Evolutionary conservation across 768 basidiomycete species (phyloP), one percentile per base, ranked within the genome.

Genomic region (Boletus vinaceobasis): DNA sequence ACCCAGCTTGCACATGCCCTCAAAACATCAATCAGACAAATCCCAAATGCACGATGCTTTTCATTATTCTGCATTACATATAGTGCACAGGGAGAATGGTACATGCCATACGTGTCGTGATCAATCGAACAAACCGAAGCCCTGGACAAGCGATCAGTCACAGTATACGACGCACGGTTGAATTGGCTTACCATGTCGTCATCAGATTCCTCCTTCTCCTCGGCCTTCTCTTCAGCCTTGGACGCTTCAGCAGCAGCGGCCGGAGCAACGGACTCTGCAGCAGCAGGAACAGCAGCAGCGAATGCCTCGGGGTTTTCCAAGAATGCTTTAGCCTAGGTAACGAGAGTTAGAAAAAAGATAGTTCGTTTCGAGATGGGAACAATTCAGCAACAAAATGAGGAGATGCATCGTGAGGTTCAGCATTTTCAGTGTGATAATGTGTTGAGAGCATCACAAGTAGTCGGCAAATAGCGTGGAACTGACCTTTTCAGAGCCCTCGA

Each of bases 271-370:
- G 75, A 78, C 26, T 74, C 78, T 23, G 78, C 79, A 36, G 80
- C 83, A 51, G 78, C 79, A 48, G 90, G 79, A 50, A 87, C 87
- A 36, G 88, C 90, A 56, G 75, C 87, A 52, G 90, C 93, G 66
- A 96, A 99, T n/a, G 95, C 96, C 51, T 97, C 94, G 47, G 97
- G 96, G 83, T 98, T 97, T 70, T 87, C 97, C 65, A 98, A 86
- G 79, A 88, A 91, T 69, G 90, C 96, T 82, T 97, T 98, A 75
- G 89, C 84, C 93, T 95, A 62, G 33, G 63, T 45, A 43, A 39
- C 13, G 21, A 32, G 21, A 6, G 36, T 69, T 11, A 60, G 56
- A 47, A 42, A 49, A 27, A 14, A 7, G 3, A 33, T 13, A 13
- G 42, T 42, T 35, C 47, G 38, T 56, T 56, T 43, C 26, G 11